Evolutionary conservation across 2,329 filamentous ascomycete genomes (phyloP), one percentile per base, ranked within the genome.

Genomic region (Penicillium psychrosexuale): DNA sequence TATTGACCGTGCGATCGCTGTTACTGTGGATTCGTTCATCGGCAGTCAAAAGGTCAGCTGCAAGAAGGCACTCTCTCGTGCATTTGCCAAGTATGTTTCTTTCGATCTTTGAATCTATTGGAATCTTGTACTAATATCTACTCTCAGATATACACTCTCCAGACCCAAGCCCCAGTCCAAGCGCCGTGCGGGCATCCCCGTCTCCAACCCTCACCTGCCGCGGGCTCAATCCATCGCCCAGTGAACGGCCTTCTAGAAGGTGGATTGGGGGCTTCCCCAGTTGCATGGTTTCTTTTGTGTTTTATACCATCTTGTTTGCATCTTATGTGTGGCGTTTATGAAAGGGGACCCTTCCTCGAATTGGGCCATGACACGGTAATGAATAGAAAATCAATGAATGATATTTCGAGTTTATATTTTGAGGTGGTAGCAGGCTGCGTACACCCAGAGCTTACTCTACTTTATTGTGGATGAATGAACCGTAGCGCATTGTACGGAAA

Each of bases 1-100:
- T 69, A 96, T 99, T 65, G 94, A 99, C 75, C 90, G 94, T 40
- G 94, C 94, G 55, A 99, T 99, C 68, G 91, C 92, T 13, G 94
- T 99, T 7, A 96, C 94, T 0, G 90, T 99, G 2, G 92, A 97
- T 63, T 95, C 90, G 53, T 99, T 99, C 69, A 90, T 99, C 40
- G 90, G 89, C 58, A 95, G 90, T 66, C 94, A 99, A 73, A 99
- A 99, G 79, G 85, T 97, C 67, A 96, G 90, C 77, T 94, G 90
- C 77, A 99, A 97, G 83, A 97, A 96, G 80, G 91, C 94, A 15
- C 82, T 99, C 42, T 89, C 91, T 0, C 83, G 94, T 56, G 91
- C 94, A 5, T 99, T 99, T 78, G 91, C 94, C 67, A 99, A 99
- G 79, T 99, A 97, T 71, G 90, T 87, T 46, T 34, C n/a, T 49